phyloP scores from a whole-genome alignment of 768 basidiomycete species.

The Mycena belliarum region DNA sequence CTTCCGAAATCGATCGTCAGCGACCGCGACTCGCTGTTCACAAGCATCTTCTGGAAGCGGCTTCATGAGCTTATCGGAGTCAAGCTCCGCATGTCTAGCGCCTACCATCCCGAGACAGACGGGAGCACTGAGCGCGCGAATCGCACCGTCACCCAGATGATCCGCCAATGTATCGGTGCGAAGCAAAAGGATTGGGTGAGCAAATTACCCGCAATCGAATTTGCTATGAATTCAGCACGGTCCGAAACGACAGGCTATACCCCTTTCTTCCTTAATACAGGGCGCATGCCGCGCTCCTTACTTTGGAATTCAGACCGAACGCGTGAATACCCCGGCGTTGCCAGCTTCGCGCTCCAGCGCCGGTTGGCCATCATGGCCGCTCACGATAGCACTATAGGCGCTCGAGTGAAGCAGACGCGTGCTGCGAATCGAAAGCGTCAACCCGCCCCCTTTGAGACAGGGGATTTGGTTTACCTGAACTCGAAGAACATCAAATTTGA shows the following conservation, averaged over 20 bases:
- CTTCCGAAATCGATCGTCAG: not conserved
- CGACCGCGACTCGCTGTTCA: not conserved
- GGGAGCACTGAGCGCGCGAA: not conserved
- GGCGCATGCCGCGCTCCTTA: not conserved
- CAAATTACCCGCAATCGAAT: not conserved
- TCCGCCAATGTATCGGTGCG: not conserved
- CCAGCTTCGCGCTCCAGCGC: not conserved
- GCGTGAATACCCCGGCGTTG: not conserved
- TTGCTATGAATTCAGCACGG: not conserved
- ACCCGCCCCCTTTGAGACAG: not conserved
- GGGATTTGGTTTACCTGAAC: conserved; percentile 21
- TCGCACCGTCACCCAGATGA: not conserved
- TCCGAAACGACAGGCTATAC: not conserved
- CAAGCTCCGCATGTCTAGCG: not conserved
- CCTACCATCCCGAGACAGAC: not conserved
- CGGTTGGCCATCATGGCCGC: not conserved
- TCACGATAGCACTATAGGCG: not conserved
- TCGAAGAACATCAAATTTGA: conserved; percentile 30
- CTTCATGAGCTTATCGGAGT: not conserved
- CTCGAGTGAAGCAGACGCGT: not conserved
- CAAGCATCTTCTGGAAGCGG: not conserved
- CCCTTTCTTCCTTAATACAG: not conserved
- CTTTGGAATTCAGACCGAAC: not conserved
- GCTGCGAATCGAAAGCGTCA: not conserved
- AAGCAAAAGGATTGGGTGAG: not conserved